Percentiles rank a stretch among this genome's conserved stretches.
phyloP scores from a whole-genome alignment of 495 filamentous ascomycete species.

The Emericellopsis terricola region DNA sequence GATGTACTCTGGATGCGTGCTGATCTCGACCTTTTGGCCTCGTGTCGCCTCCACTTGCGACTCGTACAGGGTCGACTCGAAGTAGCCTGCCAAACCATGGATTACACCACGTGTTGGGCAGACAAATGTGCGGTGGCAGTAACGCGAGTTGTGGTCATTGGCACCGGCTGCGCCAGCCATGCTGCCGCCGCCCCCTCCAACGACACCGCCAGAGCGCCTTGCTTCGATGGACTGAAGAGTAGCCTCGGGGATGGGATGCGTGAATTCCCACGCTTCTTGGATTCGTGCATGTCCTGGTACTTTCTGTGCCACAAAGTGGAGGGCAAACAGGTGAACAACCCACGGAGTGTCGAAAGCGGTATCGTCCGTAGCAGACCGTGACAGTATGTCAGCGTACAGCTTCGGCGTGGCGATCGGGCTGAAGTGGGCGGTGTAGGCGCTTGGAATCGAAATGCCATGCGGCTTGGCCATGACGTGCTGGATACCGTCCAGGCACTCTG shows the following conservation, averaged over 20 bases:
- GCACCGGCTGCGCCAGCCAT: constrained; percentile 38
- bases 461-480: constrained; percentile 57
- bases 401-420: constrained; percentile 83
- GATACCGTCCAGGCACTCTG: constrained; percentile 46
- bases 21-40: constrained; percentile 53
- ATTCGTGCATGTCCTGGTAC: constrained; percentile 38
- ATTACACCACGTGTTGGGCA: constrained; percentile 59
- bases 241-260: constrained; percentile 31
- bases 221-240: constrained; percentile 26
- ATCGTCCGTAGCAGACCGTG: constrained; percentile 36
- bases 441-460: constrained; percentile 83
- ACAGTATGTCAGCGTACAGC: constrained; percentile 59
- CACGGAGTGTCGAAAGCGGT: constrained; percentile 79
- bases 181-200: constrained; percentile 36
- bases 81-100: constrained; percentile 87
- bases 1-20: constrained; percentile 84
- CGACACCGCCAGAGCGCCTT: constrained; percentile 36
- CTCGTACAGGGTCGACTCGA: constrained; percentile 76
- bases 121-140: constrained; percentile 55
- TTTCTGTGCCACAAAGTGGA: constrained; percentile 56
- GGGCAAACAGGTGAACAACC: constrained; percentile 79
- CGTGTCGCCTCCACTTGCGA: constrained; percentile 6
- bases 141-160: constrained; percentile 80
- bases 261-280: constrained; percentile 53
- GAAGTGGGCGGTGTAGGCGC: constrained; percentile 78